A percentile compares a stretch with the other conserved stretches of the same genome.
Evolutionary conservation across 108 stramenopile species (phyloP).

Genomic region (Pseudonitzschia pungens): DNA sequence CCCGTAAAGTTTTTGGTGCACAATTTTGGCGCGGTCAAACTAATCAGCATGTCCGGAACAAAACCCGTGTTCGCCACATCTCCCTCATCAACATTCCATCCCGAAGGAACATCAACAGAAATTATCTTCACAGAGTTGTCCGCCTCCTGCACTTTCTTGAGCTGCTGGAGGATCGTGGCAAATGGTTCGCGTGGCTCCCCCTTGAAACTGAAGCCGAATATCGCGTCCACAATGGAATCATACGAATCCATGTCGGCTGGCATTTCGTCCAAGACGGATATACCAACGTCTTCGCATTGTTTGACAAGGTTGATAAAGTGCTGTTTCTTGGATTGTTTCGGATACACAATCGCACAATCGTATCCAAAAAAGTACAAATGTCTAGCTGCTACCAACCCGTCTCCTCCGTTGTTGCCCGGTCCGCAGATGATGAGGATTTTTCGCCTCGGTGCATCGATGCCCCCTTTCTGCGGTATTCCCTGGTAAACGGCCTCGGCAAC

Average conservation of each 20-base stretch:
- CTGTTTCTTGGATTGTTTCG: constrained; percentile 56
- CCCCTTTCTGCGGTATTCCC: constrained; percentile 27
- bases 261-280: constrained; percentile 64
- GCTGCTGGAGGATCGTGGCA: constrained; percentile 63
- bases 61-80: constrained; percentile 50
- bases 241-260: constrained; percentile 30
- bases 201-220: constrained; percentile 97
- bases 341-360: constrained; percentile 84
- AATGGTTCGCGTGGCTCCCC: constrained; percentile 89
- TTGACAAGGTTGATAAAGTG: constrained; percentile 78
- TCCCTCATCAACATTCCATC: constrained; percentile 90
- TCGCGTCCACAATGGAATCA: constrained; percentile 86
- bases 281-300: constrained; percentile 84
- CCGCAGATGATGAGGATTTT: constrained; percentile 73
- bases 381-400: constrained; percentile 97
- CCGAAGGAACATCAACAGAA: constrained; percentile 94
- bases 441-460: constrained; percentile 16
- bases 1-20: constrained; percentile 72
- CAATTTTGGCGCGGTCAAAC: constrained; percentile 93
- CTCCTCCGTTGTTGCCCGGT: constrained; percentile 99
- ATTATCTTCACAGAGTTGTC: constrained; percentile 47
- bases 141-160: constrained; percentile 43
- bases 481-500: constrained; percentile 90
- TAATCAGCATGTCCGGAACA: constrained; percentile 80
- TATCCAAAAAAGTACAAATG: constrained; percentile 93